Percentiles rank a stretch among this genome's conserved stretches.
These are phyloP conservation scores for Fusarium metavorans DNA, from an alignment of 2,329 filamentous ascomycete genomes.

Conservation along the genomic window DNA sequence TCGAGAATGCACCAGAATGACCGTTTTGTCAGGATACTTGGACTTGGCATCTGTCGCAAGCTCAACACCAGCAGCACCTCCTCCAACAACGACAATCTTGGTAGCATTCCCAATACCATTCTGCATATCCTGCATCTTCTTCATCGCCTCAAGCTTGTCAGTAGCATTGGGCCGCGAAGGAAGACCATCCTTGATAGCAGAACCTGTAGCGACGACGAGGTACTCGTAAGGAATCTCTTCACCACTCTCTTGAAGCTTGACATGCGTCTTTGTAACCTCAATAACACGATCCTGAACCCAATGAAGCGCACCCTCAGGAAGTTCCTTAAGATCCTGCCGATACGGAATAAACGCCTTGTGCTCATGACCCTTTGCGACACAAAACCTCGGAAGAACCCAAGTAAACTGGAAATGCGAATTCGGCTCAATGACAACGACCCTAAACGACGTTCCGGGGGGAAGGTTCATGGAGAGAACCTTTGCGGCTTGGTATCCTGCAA, in stretches of 20 bases:
- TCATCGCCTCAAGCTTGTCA: conserved; percentile 57
- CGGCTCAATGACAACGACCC: conserved; percentile 68
- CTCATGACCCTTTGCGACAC: conserved; percentile 66
- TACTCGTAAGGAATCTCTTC: conserved; percentile 64
- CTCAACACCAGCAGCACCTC: conserved; percentile 72
- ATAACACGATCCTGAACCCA: conserved; percentile 59
- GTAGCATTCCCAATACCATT: conserved; percentile 55
- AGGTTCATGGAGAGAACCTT: conserved; percentile 62
- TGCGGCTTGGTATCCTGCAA: conserved; percentile 65
- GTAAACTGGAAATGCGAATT: conserved; percentile 72
- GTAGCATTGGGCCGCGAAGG: conserved; percentile 61
- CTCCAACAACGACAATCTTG: conserved; percentile 65
- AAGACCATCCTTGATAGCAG: conserved; percentile 56
- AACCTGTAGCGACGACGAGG: conserved; percentile 69
- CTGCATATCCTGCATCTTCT: conserved; percentile 60
- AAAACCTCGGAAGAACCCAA: conserved; percentile 70
- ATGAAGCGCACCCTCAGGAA: conserved; percentile 49
- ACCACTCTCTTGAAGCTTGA: conserved; percentile 56
- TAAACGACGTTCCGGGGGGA: conserved; percentile 59
- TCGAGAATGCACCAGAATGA: conserved; percentile 70
- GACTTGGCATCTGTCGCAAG: conserved; percentile 70
- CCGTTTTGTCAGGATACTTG: conserved; percentile 65
- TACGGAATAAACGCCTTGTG: conserved; percentile 72
- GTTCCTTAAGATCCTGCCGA: conserved; percentile 53
- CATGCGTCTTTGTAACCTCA: conserved; percentile 50